Evolutionary conservation across 192 early-diverging fungal genomes (phyloP).

Genomic region (Podila epicladia): DNA sequence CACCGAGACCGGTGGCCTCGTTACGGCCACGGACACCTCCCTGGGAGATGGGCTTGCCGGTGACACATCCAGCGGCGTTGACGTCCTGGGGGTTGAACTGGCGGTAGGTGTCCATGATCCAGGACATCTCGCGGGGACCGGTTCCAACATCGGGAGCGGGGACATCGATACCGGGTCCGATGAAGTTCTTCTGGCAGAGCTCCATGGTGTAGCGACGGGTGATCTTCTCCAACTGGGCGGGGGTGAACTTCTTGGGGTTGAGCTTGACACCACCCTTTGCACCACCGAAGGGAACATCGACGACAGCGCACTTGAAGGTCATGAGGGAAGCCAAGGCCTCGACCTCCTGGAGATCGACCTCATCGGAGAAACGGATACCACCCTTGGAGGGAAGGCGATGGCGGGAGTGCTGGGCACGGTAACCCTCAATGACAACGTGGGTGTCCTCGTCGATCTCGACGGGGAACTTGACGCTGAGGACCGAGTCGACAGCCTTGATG

Average conservation of each 20-base stretch:
- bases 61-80: conserved; percentile 83
- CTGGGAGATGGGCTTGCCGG: conserved; percentile 80
- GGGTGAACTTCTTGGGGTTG: conserved; percentile 80
- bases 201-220: conserved; percentile 86
- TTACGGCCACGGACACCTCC: conserved; percentile 86
- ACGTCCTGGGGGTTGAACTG: conserved; percentile 86
- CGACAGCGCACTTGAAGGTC: conserved; percentile 89
- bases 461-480: conserved; percentile 82
- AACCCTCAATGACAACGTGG: conserved; percentile 77
- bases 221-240: conserved; percentile 79
- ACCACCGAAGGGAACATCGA: conserved; percentile 83
- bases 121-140: conserved; percentile 83
- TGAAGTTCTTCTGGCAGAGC: conserved; percentile 88
- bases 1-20: conserved; percentile 85
- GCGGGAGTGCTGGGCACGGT: conserved; percentile 87
- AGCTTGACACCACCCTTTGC: conserved; percentile 89
- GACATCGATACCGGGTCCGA: conserved; percentile 84
- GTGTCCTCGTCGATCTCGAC: conserved; percentile 73
- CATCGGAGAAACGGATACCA: conserved; percentile 82
- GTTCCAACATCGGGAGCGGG: conserved; percentile 89
- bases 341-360: conserved; percentile 85
- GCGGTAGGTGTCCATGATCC: conserved; percentile 88
- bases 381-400: conserved; percentile 84
- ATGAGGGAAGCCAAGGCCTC: conserved; percentile 85
- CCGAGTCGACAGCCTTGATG: conserved; percentile 76